Base-by-base conservation (phyloP, 2,329 filamentous ascomycete genomes). In the Trichophyton mentagrophytes region DNA sequence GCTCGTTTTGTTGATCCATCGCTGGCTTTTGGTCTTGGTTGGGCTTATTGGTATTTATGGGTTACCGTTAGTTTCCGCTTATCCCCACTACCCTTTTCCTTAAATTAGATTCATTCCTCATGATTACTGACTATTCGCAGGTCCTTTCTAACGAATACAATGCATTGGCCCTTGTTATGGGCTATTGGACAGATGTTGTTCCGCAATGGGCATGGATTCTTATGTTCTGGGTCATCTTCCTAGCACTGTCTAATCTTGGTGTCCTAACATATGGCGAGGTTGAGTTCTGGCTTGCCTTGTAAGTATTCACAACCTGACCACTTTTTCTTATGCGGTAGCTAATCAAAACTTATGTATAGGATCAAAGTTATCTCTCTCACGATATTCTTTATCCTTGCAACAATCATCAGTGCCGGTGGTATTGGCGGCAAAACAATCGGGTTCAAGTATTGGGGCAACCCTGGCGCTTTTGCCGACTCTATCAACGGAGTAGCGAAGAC, bases 1-100 rank as follows among this genome's bases (percentile, higher is more conserved):
- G 84, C 87, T 64, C 80, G 87, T 6, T 86, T 90, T 65, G 83
- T 88, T 33, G 86, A 89, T 69, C 83, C 84, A 67, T 85, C 85
- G 0, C 85, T 88, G 66, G 83, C 81, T 9, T 82, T 85, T 42
- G 85, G 84, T 0, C 79, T 89, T 0, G 86, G 85, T 5, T 88
- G 85, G 85, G 87, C 86, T 62, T 88, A 88, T 71, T 88, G 74
- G 71, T 78, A 76, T 61, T 65, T 76, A 2, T 78, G 76, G 76
- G 71, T 77, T 1, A 78, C 70, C 25, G 70, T 71, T 59, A 57
- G 68, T 40, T 30, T 17, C 36, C 55, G 2, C 25, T 40, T 15
- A 8, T 33, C 22, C 38, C 22, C 49, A 33, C 22, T 22, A 4
- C 38, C 11, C 13, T 3, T 20, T 33, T 30, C 2, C 36, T 17